Evolutionary conservation across 106 monocot species (phyloP).

Genomic region (Dendrobium officinale): DNA sequence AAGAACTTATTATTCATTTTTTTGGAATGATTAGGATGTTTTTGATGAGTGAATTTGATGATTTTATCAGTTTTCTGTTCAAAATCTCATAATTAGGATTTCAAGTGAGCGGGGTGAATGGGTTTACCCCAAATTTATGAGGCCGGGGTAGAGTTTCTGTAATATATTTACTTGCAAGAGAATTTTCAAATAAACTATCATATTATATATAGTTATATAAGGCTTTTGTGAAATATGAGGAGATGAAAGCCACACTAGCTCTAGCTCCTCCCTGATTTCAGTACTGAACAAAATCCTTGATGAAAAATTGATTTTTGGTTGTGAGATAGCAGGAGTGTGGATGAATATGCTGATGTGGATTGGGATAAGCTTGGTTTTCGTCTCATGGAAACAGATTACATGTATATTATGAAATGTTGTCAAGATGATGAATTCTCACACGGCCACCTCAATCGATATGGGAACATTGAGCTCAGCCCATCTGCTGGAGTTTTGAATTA

Average conservation of each 20-base stretch:
- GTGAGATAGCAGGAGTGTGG: conserved; percentile 11
- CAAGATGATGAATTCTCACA: conserved; percentile 22
- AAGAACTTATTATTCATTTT: neutral
- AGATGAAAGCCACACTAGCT: too few relatives aligned
- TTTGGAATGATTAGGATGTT: neutral
- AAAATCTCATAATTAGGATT: neutral
- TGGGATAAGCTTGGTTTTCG: conserved; percentile 62
- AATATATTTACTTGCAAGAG: neutral
- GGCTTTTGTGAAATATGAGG: too few relatives aligned
- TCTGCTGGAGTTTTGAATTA: conserved; percentile 56
- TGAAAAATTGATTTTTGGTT: neutral
- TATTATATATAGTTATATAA: too few relatives aligned
- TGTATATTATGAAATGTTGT: conserved; percentile 53
- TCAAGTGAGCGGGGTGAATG: neutral
- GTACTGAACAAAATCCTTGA: neutral
- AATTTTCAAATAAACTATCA: neutral
- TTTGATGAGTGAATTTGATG: neutral
- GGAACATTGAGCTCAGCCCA: conserved; percentile 52
- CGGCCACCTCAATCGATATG: conserved; percentile 35
- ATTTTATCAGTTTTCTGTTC: neutral
- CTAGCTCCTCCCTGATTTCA: too few relatives aligned
- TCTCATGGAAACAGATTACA: conserved; percentile 42
- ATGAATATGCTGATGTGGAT: conserved; percentile 37
- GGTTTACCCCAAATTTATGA: too few relatives aligned
- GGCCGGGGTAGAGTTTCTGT: too few relatives aligned